A percentile compares a stretch with the other conserved stretches of the same genome.
These are phyloP conservation scores for Eruca vesicaria DNA, from an alignment of 441 rosid genomes.

Conservation along the genomic window DNA sequence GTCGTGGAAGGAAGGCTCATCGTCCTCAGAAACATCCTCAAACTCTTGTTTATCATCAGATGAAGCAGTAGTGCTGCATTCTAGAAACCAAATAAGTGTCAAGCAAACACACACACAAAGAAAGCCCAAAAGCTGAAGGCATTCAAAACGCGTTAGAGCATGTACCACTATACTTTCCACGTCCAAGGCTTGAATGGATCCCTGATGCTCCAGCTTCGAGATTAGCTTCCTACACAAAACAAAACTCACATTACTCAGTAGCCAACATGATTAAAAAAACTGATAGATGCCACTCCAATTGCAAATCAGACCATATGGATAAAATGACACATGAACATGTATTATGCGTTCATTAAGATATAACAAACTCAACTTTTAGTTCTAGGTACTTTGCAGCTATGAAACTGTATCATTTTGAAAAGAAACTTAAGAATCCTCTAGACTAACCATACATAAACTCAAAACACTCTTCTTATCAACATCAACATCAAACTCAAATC, in stretches of 20 bases:
- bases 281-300: neutral
- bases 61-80: conserved; percentile 92
- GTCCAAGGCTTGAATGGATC: conserved; percentile 58
- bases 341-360: neutral
- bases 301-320: neutral
- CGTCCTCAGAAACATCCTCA: conserved; percentile 51
- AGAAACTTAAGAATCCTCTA: neutral
- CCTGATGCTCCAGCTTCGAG: conserved; percentile 67
- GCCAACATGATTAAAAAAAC: neutral
- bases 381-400: too few relatives aligned
- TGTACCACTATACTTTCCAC: conserved; percentile 74
- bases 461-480: neutral
- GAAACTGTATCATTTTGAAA: neutral
- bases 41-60: conserved; percentile 90
- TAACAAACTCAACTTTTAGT: neutral
- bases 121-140: neutral
- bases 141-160: neutral
- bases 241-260: neutral
- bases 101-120: conserved; percentile 13
- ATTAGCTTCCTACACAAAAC: conserved; percentile 61
- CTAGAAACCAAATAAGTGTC: conserved; percentile 49
- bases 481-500: too few relatives aligned
- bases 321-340: neutral
- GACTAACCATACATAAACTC: neutral
- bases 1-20: conserved; percentile 67